These are phyloP conservation scores for Hypomyces rosellus DNA, from an alignment of 2,329 filamentous ascomycete species.

Conservation along the genomic window DNA sequence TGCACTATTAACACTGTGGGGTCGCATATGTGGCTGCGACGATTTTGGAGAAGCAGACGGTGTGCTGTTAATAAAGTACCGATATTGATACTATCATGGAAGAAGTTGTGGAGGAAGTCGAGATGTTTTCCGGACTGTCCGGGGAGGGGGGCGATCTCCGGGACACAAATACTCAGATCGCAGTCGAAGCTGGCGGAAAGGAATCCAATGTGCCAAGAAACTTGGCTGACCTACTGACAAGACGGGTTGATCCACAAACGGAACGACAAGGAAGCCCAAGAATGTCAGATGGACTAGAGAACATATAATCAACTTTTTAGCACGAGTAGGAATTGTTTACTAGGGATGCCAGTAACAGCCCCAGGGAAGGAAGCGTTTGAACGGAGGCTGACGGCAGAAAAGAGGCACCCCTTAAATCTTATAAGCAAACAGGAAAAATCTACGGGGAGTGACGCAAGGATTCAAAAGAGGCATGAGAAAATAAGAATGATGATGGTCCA, in stretches of 20 bases:
- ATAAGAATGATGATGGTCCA: background rate
- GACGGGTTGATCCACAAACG: no score
- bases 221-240: background rate
- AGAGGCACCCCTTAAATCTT: slow-evolving; percentile 7
- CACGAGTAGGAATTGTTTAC: no score
- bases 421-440: background rate
- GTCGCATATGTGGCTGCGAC: slow-evolving; percentile 6
- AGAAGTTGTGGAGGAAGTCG: background rate
- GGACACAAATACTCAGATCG: no score
- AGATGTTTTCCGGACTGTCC: background rate
- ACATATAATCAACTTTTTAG: no score
- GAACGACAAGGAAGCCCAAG: no score
- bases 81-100: no score
- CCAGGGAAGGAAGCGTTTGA: background rate
- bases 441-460: slow-evolving; percentile 10
- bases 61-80: background rate
- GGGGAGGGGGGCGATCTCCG: background rate
- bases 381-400: slow-evolving; percentile 3
- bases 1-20: slow-evolving; percentile 5
- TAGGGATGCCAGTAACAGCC: background rate
- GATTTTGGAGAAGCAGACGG: background rate
- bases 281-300: no score
- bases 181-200: background rate
- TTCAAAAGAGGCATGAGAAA: background rate
- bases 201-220: background rate